Conservation (phyloP, 192 early-diverging fungal genomes). For the Coemansia reversa region DNA sequence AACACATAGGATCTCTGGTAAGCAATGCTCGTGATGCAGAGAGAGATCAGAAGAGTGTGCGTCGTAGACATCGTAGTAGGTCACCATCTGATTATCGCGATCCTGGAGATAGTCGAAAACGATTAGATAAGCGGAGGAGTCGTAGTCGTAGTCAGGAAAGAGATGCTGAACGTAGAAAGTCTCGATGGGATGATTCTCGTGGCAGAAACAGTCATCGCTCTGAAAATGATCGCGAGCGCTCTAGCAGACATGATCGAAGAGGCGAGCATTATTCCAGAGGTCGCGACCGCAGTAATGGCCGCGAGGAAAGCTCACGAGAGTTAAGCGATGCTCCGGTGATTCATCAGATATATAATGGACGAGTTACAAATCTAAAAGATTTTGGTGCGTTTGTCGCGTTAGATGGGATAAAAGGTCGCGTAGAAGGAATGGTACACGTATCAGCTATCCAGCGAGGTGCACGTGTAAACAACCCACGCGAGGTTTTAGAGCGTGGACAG, state of each 20-base stretch:
- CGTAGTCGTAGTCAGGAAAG: conserved; percentile 13
- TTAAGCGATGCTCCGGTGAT: conserved; percentile 79
- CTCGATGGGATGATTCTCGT: conserved; percentile 41
- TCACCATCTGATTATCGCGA: conserved; percentile 11
- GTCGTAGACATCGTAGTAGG: conserved; percentile 33
- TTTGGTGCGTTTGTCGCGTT: conserved; percentile 93
- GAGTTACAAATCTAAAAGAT: conserved; percentile 79
- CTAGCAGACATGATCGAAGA: background rate
- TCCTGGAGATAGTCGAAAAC: background rate
- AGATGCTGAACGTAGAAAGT: conserved; percentile 16
- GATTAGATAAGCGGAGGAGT: conserved; percentile 21
- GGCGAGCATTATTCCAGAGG: background rate
- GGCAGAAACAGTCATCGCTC: conserved; percentile 7
- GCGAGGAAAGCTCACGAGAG: background rate
- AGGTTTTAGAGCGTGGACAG: conserved; percentile 84
- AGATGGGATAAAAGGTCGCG: conserved; percentile 72
- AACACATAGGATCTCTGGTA: conserved; percentile 39
- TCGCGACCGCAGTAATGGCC: background rate
- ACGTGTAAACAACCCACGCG: conserved; percentile 74
- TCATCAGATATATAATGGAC: conserved; percentile 91
- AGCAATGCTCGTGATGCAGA: conserved; percentile 14
- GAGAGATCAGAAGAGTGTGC: conserved; percentile 20
- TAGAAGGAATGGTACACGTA: conserved; percentile 92
- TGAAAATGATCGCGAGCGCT: background rate
- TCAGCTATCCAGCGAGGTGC: conserved; percentile 63